These are phyloP conservation scores for Schizopora paradoxa DNA, from an alignment of 1,284 basidiomycete species.

Conservation along the genomic window DNA sequence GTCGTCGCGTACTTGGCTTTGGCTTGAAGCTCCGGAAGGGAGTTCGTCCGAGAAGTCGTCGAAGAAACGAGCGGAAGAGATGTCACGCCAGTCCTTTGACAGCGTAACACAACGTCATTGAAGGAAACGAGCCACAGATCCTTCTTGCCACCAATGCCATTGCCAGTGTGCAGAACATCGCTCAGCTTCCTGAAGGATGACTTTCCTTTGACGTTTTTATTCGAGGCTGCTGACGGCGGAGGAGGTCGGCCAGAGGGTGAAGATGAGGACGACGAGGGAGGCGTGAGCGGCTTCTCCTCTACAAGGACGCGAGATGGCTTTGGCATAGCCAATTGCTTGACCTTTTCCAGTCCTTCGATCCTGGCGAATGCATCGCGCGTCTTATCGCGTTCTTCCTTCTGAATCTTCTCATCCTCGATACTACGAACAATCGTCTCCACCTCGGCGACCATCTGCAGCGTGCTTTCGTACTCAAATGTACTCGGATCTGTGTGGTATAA, in stretches of 20 bases:
- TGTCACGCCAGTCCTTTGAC: constrained; percentile 87
- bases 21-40: constrained; percentile 72
- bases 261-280: constrained; percentile 23
- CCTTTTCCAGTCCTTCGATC: constrained; percentile 92
- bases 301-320: constrained; percentile 85
- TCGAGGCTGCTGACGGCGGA: constrained; percentile 43
- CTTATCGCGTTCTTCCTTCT: constrained; percentile 91
- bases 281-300: constrained; percentile 63
- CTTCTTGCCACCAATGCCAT: constrained; percentile 65
- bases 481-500: constrained; percentile 95
- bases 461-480: constrained; percentile 95
- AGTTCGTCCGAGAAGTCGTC: constrained; percentile 62
- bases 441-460: constrained; percentile 93
- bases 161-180: constrained; percentile 59
- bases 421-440: constrained; percentile 93
- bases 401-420: constrained; percentile 97
- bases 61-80: constrained; percentile 76
- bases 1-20: constrained; percentile 78
- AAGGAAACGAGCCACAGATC: constrained; percentile 94
- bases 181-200: constrained; percentile 81
- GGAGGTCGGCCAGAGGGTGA: constrained; percentile 39
- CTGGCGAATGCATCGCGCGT: constrained; percentile 92
- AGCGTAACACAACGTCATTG: constrained; percentile 91
- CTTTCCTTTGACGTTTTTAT: constrained; percentile 57
- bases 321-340: constrained; percentile 80